A percentile compares a stretch with the other conserved stretches of the same genome.
phyloP scores from a whole-genome alignment of 225 moss, liverwort and hornwort species.

The Physcomitrellopsis africana region DNA sequence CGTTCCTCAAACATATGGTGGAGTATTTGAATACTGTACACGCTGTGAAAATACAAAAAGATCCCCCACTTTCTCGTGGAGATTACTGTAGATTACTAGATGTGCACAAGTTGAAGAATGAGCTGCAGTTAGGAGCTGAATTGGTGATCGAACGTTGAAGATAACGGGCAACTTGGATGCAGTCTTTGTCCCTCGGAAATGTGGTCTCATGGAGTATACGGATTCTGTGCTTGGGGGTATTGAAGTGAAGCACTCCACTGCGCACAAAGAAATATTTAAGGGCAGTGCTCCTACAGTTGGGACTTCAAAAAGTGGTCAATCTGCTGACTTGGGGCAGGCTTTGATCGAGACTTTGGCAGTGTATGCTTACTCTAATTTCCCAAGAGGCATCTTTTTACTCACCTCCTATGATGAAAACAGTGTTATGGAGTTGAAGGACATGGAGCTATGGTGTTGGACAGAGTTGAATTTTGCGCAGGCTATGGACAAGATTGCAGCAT shows the following conservation, averaged over 20 bases:
- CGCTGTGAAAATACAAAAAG: not conserved
- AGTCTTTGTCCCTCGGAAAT: not conserved
- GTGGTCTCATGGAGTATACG: not conserved
- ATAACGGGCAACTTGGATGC: constrained; percentile 1
- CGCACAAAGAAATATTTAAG: not conserved
- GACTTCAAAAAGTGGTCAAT: not conserved
- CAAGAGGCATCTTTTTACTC: not conserved
- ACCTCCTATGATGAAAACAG: no score
- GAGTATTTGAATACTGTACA: not conserved
- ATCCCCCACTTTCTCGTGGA: not conserved
- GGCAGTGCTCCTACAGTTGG: no score
- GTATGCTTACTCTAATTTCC: not conserved
- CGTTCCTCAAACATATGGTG: not conserved
- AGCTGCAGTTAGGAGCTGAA: not conserved
- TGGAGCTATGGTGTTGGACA: not conserved
- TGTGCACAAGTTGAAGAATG: not conserved
- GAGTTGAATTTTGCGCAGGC: constrained; percentile 10
- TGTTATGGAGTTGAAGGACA: no score
- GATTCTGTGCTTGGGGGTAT: not conserved
- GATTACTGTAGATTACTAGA: not conserved
- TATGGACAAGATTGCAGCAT: constrained; percentile 25
- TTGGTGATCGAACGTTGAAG: not conserved
- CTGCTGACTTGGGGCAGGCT: not conserved
- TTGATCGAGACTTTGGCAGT: not conserved
- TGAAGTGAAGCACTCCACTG: not conserved